Base-by-base conservation (phyloP, 768 basidiomycete genomes). In the Trametes sanguinea region DNA sequence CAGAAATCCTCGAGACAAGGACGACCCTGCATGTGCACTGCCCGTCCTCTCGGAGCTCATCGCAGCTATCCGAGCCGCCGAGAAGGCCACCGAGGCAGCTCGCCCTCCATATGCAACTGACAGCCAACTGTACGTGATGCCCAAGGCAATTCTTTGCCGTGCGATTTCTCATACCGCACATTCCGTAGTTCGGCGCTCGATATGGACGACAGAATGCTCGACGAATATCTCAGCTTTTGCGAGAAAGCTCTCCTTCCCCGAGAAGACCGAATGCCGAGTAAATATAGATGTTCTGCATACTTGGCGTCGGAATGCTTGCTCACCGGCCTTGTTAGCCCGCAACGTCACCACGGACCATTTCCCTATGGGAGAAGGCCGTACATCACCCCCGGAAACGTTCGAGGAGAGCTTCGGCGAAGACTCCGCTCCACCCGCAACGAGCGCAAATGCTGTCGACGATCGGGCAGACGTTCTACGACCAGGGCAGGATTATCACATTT, bases 211-310 rank as follows among this genome's bases (percentile, higher is more conserved):
- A 71, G 70, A 33, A 77, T 77, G 69, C 71, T 90, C 54, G 90
- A 92, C 65, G 78, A 78, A 32, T 92, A 90, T 69, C 73, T 92
- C 43, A 73, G 72, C 27, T 90, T 92, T 65, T 89, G 88, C 69
- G 80, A 85, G 69, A 75, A 72, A 33, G 83, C 83, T 29, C 67
- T 92, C 30, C 62, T 69, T 14, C 67, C 70, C 35, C 67, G 54
- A 54, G 62, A 57, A 48, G 63, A 64, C 33, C 58, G 62, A 13
- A 51, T 60, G 44, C 46, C 57, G 13, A 48, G 68, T 68, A 48
- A 43, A 59, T 52, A 9, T 17, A 9, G 22, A 22, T 17, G 22
- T 14, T 30, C 33, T 37, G 33, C 46, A 17, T 6, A 3, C 13
- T 2, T 27, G 35, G 22, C 9, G 2, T 17, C 0, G 39, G 5